Conservation (phyloP, 108 stramenopile species). For the Discostella pseudostelligera region DNA sequence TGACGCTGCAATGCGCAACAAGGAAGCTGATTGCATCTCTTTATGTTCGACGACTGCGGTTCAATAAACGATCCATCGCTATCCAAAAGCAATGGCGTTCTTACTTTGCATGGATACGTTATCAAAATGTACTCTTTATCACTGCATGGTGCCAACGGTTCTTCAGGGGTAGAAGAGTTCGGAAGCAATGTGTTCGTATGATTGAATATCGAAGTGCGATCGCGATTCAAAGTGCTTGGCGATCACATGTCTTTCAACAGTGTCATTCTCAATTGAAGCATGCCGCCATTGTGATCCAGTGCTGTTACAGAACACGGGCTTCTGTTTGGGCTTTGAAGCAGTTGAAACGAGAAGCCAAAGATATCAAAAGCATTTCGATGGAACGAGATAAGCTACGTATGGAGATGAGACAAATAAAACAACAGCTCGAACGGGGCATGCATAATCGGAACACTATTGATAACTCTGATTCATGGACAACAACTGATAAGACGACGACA, state of each 20-base stretch:
- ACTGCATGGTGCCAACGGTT: conserved; percentile 61
- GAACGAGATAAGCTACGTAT: conserved; percentile 62
- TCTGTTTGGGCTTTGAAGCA: conserved; percentile 35
- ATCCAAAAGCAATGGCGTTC: conserved; percentile 38
- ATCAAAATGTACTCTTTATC: conserved; percentile 45
- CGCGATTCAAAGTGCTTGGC: conserved; percentile 55
- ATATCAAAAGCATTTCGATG: conserved; percentile 43
- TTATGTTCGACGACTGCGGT: conserved; percentile 28
- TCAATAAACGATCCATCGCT: conserved; percentile 13
- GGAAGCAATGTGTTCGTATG: conserved; percentile 11
- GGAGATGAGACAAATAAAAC: conserved; percentile 52
- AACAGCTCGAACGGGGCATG: conserved; percentile 28
- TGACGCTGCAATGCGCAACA: conserved; percentile 43
- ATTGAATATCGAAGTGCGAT: conserved; percentile 42
- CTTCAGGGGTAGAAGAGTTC: conserved; percentile 39
- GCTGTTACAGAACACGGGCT: conserved; percentile 34
- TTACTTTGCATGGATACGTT: conserved; percentile 33
- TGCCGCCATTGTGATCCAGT: conserved; percentile 49
- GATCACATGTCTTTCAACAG: conserved; percentile 33
- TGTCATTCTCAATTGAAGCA: conserved; percentile 11
- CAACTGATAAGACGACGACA: conserved; percentile 3
- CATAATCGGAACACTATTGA: conserved; percentile 3
- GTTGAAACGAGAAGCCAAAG: conserved; percentile 54
- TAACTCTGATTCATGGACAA: conserved; percentile 7
- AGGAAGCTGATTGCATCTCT: conserved; percentile 33